Evolutionary conservation across 2,329 filamentous ascomycete species (phyloP), one percentile per base, ranked within the genome.

Genomic region (Aspergillus fumigatiaffinis): DNA sequence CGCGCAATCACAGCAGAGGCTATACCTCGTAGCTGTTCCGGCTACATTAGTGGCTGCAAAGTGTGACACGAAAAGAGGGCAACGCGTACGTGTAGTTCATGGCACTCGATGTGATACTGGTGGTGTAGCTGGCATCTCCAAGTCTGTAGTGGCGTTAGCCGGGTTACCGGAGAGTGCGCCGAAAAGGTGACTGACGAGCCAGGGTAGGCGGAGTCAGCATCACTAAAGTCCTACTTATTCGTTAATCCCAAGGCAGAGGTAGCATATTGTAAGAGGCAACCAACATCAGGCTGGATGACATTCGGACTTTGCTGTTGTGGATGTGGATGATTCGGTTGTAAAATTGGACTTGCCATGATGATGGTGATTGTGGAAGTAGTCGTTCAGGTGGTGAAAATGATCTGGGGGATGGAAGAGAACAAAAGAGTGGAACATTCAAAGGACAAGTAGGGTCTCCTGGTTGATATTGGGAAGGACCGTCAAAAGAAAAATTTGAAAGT

Each of bases 11-110:
- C 35, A 44, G 35, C 6, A 46, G 12, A 25, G 28, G 20, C 49
- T 28, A 38, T 66, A 71, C 70, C 67, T 72, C 69, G 57, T 71
- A 72, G 65, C 69, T 71, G 41, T 4, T 8, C 9, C 17, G 25
- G 12, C 14, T 46, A 29, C 20, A 56, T 63, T 51, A 67, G 65
- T 35, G 17, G 20, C 20, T 28, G 10, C 17, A 6, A 20, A 28
- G 26, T 28, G n/a, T n/a, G n/a, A n/a, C n/a, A n/a, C n/a, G 6
- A 28, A 12, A 14, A 42, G 1, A 4, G n/a, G 17, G 10, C 4
- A 68, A 44, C 21, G 17, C 67, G 25, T 65, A 72, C 70, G 61
- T 63, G 50, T 71, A 72, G 50, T 69, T 67, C 50, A 71, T 59
- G 6, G 66, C 66, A 52, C 63, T 69, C 1, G 69, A 71, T 0